These are phyloP conservation scores for Vitis riparia DNA, from an alignment of 164 flowering plant genomes.

Conservation along the genomic window DNA sequence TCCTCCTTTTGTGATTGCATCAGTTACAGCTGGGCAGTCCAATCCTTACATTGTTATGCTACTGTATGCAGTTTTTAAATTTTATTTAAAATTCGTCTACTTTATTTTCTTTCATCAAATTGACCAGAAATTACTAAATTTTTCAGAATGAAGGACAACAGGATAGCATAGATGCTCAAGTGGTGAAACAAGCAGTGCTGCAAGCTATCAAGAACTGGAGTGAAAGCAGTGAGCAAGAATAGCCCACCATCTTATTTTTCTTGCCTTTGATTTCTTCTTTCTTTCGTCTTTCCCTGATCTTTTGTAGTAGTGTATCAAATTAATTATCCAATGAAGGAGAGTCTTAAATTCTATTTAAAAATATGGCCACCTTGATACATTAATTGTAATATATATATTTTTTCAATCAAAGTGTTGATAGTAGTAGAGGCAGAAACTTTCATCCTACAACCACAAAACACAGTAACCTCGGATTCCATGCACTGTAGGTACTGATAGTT, in stretches of 20 bases:
- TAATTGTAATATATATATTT: too few species aligned
- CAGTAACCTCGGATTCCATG: too few species aligned
- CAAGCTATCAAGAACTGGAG: conserved; percentile 64
- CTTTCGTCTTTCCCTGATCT: background rate
- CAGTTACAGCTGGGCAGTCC: background rate
- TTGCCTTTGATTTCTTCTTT: background rate
- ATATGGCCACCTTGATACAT: too few species aligned
- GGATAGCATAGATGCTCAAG: conserved; percentile 55
- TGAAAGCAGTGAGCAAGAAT: conserved; percentile 27
- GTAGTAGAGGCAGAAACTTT: too few species aligned
- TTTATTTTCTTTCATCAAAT: background rate
- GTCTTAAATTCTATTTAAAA: background rate
- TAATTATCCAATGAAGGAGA: background rate
- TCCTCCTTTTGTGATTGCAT: background rate
- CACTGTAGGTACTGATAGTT: too few species aligned
- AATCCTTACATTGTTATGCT: background rate
- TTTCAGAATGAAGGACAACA: conserved; percentile 32
- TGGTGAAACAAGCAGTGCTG: conserved; percentile 56
- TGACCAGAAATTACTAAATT: background rate
- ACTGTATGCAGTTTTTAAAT: background rate
- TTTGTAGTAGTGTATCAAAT: background rate
- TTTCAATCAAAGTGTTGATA: too few species aligned
- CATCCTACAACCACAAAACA: too few species aligned
- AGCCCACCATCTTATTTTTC: background rate
- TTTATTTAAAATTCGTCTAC: background rate